Evolutionary conservation across 192 early-diverging fungal species (phyloP).

Genomic region (Diversispora eburnea): DNA sequence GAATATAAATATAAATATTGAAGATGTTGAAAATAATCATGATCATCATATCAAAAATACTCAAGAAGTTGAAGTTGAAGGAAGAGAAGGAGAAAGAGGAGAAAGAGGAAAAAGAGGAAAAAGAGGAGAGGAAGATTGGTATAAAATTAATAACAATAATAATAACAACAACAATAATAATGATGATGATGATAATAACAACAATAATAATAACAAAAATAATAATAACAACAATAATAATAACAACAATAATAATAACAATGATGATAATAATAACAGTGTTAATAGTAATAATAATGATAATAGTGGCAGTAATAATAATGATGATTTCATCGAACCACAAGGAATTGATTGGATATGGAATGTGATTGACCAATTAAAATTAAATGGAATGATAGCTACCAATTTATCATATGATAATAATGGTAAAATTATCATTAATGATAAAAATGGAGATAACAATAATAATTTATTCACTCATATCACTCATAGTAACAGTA

Average conservation of each 20-base stretch:
- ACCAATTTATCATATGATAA: conserved; percentile 33
- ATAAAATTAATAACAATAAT: no score
- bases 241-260: background rate
- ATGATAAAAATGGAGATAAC: no score
- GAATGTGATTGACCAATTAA: conserved; percentile 35
- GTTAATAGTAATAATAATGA: background rate
- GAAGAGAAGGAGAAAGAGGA: no score
- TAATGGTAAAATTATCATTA: conserved; percentile 16
- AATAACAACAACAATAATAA: no score
- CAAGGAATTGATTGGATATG: conserved; percentile 45
- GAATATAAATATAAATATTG: background rate
- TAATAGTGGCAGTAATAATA: background rate
- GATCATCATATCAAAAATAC: background rate
- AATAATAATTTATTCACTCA: no score
- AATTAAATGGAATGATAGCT: conserved; percentile 33
- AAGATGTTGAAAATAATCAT: background rate
- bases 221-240: conserved; percentile 10
- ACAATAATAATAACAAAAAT: background rate
- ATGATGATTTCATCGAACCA: conserved; percentile 23
- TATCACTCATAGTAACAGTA: no score
- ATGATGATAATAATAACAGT: background rate
- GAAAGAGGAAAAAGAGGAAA: no score
- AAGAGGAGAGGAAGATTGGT: no score
- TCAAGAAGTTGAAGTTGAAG: no score
- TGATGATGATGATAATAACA: background rate